phyloP scores from a whole-genome alignment of 495 filamentous ascomycete species.

The Penicillium lagena region DNA sequence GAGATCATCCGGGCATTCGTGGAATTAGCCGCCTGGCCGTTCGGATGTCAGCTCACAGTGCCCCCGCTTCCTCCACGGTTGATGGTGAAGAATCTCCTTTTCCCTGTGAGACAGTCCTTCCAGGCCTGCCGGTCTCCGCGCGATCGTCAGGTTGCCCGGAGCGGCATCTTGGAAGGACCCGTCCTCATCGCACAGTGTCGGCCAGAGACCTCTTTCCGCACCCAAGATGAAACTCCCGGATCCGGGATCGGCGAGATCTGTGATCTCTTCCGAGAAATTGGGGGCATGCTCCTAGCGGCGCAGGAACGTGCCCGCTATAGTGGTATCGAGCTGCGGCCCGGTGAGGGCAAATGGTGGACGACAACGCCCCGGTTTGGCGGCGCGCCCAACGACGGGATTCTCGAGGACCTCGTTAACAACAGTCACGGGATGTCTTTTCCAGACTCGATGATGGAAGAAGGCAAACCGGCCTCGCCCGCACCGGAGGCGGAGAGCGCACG shows the following conservation, averaged over 20 bases:
- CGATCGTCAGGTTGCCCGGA: conserved; percentile 62
- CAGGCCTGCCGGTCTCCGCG: conserved; percentile 62
- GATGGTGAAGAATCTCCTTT: conserved; percentile 45
- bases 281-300: conserved; percentile 67
- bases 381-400: conserved; percentile 57
- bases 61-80: conserved; percentile 59
- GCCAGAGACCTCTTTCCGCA: conserved; percentile 48
- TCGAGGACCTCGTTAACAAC: conserved; percentile 37
- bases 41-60: conserved; percentile 63
- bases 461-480: conserved; percentile 6
- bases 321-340: conserved; percentile 54
- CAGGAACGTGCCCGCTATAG: conserved; percentile 78
- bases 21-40: conserved; percentile 74
- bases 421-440: conserved; percentile 16
- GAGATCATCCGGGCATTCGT: conserved; percentile 65
- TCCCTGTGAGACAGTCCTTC: conserved; percentile 45
- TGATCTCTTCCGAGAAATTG: conserved; percentile 68
- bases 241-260: conserved; percentile 50
- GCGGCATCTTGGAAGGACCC: conserved; percentile 72
- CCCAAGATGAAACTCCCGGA: conserved; percentile 27
- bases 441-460: conserved; percentile 21
- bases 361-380: conserved; percentile 70
- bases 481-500: conserved; percentile 19
- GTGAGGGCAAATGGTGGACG: conserved; percentile 79
- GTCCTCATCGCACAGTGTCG: conserved; percentile 52